Evolutionary conservation across 192 early-diverging fungal genomes (phyloP), one percentile per base, ranked within the genome.

Genomic region (Coemansia sp.): DNA sequence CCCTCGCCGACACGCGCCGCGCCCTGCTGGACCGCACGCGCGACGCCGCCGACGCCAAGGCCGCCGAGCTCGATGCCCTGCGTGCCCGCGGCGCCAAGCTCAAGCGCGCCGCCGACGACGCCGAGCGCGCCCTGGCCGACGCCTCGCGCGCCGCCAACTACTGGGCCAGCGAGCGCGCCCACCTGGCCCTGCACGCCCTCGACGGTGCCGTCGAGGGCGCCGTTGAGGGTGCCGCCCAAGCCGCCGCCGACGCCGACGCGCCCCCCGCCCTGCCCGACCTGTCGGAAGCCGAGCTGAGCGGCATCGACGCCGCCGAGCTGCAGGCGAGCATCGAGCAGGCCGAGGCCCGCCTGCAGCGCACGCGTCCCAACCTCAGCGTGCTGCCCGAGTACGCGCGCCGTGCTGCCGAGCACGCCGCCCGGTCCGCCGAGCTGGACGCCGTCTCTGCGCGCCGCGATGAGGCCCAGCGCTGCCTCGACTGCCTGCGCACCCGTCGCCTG

Each of bases 301-400:
- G 76, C 48, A 71, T 94, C 20, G 87, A 91, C 58, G 84, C 88
- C 28, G 75, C 87, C n/a, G 66, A 70, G 0, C 72, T 96, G 28
- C 85, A 91, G 55, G 75, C 75, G 6, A 87, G 91, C 14, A 92
- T 97, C 59, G 84, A 88, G 14, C 78, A 83, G 56, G 67, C 93
- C 1, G 87, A 93, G 83, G 90, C 89, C 70, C 77, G 83, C 48
- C 58, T 88, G 23, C 76, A 83, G 71, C 62, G 69, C 60, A 71
- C 70, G 36, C 63, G 70, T 16, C 94, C 95, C 9, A 98, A 98
- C 67, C 79, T 99, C 20, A 86, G 85, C 55, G 94, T 96, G 10
- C 80, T 99, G 26, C 79, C 83, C 43, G 96, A 99, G 65, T 98
- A 96, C 77, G 82, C 84, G 39, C 86, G 89, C 33, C 90, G 93